These are phyloP conservation scores for Saccharomycopsis selenospora DNA, from an alignment of 805 yeast species.

Conservation along the genomic window DNA sequence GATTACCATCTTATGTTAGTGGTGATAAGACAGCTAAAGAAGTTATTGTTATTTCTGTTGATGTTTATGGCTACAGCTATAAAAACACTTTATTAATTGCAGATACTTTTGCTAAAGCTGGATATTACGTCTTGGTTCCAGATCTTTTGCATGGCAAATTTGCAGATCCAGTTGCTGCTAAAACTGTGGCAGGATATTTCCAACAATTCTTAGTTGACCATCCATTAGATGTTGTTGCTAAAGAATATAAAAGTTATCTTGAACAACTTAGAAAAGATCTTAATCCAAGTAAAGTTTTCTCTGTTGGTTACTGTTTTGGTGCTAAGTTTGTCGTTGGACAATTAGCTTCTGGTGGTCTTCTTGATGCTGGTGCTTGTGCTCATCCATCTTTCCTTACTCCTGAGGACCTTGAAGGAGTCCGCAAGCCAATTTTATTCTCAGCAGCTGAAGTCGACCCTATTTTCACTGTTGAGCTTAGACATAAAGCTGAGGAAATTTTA, in stretches of 20 bases:
- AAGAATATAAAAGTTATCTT: conserved; percentile 39
- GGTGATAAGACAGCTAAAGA: conserved; percentile 37
- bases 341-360: conserved; percentile 29
- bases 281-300: conserved; percentile 38
- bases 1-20: conserved; percentile 34
- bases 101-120: conserved; percentile 52
- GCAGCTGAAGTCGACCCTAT: conserved; percentile 66
- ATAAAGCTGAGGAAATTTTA: conserved; percentile 50
- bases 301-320: conserved; percentile 79
- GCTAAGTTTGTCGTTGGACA: conserved; percentile 52
- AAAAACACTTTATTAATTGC: conserved; percentile 56
- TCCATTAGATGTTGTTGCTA: conserved; percentile 21
- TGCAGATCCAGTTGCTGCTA: conserved; percentile 34
- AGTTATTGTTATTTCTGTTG: conserved; percentile 58
- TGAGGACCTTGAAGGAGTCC: conserved; percentile 57
- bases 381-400: conserved; percentile 74
- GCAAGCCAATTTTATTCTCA: conserved; percentile 57
- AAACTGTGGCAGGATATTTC: conserved; percentile 20
- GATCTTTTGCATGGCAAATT: conserved; percentile 59
- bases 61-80: conserved; percentile 55
- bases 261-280: conserved; percentile 35
- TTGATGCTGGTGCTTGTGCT: conserved; percentile 63
- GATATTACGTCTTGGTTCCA: conserved; percentile 65
- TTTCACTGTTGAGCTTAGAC: conserved; percentile 59
- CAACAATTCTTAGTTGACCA: conserved; percentile 4